Evolutionary conservation across 2,329 filamentous ascomycete genomes (phyloP), one percentile per base, ranked within the genome.

Genomic region (Pseudopithomyces chartarum): DNA sequence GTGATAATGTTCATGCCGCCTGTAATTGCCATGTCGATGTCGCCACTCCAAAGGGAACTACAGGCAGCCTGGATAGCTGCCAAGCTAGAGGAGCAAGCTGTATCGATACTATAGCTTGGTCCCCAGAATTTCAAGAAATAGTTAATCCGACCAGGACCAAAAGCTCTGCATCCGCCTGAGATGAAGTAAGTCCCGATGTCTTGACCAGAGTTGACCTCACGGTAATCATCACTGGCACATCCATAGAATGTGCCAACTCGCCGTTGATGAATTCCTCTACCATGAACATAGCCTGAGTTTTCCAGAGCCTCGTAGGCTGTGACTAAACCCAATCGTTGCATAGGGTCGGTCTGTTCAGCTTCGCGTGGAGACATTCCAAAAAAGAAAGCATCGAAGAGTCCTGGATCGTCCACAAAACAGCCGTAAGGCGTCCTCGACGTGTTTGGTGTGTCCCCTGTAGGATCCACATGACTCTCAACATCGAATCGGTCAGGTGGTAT

Each of bases 121-220:
- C 74, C 73, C 52, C 57, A 63, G 19, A 76, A 66, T 46, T 73
- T 66, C 43, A 75, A 65, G 46, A 20, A 62, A 52, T 74, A 76
- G 20, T 68, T 73, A 33, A 77, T 73, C 1, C 74, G 59, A 49
- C 83, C 84, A 0, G 80, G 79, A 0, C 68, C 69, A 33, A 61
- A 64, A 73, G 82, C 83, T 17, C 84, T 75, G 6, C 74, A 72
- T 26, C 78, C 78, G 17, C 82, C 82, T 0, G 84, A 79, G 43
- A 86, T 82, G 53, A 12, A 61, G 46, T 44, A 57, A 15, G 47
- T 63, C 52, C 49, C 55, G 57, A 46, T 63, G 56, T 54, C 56
- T 53, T 56, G 52, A 47, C 61, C 59, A 5, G 64, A 57, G 17
- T 65, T 56, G 42, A 66, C 60, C 22, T 62, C 58, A n/a, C 57